Evolutionary conservation across 441 rosid species (phyloP), one percentile per base, ranked within the genome.

Genomic region (Bruguiera hainesii): DNA sequence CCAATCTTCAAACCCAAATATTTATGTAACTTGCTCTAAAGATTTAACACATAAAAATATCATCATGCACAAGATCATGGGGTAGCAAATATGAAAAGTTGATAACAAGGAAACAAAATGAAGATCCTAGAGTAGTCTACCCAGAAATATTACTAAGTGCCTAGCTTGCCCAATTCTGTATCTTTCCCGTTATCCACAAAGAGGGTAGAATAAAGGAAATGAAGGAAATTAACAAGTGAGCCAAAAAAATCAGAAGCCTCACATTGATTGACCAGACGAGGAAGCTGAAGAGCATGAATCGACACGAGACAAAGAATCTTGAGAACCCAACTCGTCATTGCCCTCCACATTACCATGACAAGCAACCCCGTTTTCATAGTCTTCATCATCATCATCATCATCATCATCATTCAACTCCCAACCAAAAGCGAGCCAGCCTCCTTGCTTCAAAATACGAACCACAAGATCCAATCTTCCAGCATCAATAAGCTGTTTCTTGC

Each of bases 361-460:
- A 49, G 15, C 35, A 49, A 19, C 63, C 48, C 21, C 50, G 10
- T 39, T 72, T 46, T 29, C 67, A 60, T 73, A 77, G 13, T 65
- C 68, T 31, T 69, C 66, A 31, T 66, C 26, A 35, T 78, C 78
- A 70, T 85, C 66, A 31, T 65, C 13, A 42, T 79, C 79, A 70
- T 85, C 66, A 31, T 65, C 13, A 42, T 79, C 79, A 70, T 85
- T 88, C 72, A 70, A 76, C 70, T 85, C 90, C 98, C 98, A 94
- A 51, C 97, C 98, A 74, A 81, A 78, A 19, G 96, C 79, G 46
- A 91, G 89, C 97, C 98, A 91, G 2, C 98, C 96, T 61, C 97
- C 91, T 68, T 79, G 83, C 51, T 69, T 73, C 56, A 74, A 55
- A 61, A 93, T 87, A 68, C 78, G 83, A 73, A 84, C 87, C 20